These are phyloP conservation scores for Tulasnella sp. DNA, from an alignment of 768 basidiomycete species.

Conservation along the genomic window DNA sequence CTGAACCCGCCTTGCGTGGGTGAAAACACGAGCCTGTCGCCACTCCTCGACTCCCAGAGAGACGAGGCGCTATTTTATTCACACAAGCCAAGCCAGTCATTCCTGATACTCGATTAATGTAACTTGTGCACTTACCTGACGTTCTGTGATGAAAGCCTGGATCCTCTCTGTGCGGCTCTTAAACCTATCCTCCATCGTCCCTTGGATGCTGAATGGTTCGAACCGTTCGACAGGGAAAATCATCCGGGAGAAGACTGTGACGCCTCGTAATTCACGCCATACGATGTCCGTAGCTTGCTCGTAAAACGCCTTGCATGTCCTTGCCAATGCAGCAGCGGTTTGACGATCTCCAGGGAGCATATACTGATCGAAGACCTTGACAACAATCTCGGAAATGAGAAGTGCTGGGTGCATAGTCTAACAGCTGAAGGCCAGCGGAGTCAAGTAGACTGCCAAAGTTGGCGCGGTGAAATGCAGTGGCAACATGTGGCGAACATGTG, in stretches of 20 bases:
- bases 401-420: constrained; percentile 11
- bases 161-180: constrained; percentile 4
- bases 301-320: constrained; percentile 4
- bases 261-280: constrained; percentile 1
- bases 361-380: neutral
- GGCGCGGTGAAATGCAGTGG: no score
- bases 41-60: constrained; percentile 3
- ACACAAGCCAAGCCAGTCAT: no score
- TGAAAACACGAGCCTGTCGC: neutral
- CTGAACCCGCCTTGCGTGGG: neutral
- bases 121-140: neutral
- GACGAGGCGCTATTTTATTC: constrained; percentile 7
- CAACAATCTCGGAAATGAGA: constrained; percentile 5
- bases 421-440: no score
- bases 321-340: neutral
- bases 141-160: constrained; percentile 3
- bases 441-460: no score
- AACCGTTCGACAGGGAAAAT: neutral
- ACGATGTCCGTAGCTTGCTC: neutral
- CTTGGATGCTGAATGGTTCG: neutral
- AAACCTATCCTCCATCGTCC: neutral
- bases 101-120: no score
- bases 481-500: no score
- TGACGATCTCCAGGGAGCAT: neutral
- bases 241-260: neutral